phyloP scores from a whole-genome alignment of 2,329 filamentous ascomycete species.

The Lecanicillium sp. region DNA sequence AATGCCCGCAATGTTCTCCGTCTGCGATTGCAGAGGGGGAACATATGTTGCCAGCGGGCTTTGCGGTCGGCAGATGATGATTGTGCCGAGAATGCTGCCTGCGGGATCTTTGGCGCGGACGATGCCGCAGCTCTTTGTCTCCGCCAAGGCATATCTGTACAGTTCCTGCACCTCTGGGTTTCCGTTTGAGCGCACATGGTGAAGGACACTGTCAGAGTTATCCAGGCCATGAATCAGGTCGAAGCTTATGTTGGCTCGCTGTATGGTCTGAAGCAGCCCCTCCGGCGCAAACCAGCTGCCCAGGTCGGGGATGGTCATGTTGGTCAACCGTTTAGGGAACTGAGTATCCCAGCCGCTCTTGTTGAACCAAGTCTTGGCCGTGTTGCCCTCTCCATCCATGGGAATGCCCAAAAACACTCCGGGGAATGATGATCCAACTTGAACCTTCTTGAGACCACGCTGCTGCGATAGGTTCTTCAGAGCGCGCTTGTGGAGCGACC shows the following conservation, averaged over 20 bases:
- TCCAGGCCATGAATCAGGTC: slow-evolving; percentile 77
- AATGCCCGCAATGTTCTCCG: slow-evolving; percentile 62
- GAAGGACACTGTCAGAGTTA: slow-evolving; percentile 64
- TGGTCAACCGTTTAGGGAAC: slow-evolving; percentile 49
- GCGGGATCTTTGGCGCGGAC: slow-evolving; percentile 69
- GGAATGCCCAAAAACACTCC: slow-evolving; percentile 85
- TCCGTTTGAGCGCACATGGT: slow-evolving; percentile 65
- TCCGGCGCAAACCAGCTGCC: slow-evolving; percentile 67
- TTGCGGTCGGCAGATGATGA: slow-evolving; percentile 68
- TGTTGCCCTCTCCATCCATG: slow-evolving; percentile 36
- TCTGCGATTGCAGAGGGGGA: slow-evolving; percentile 56
- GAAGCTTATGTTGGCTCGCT: slow-evolving; percentile 67
- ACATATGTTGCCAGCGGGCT: slow-evolving; percentile 63
- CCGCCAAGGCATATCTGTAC: slow-evolving; percentile 67
- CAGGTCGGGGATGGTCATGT: slow-evolving; percentile 69
- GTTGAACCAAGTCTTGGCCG: slow-evolving; percentile 71
- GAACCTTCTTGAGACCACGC: slow-evolving; percentile 67
- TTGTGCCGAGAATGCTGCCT: slow-evolving; percentile 65
- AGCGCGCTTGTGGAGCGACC: slow-evolving; percentile 80
- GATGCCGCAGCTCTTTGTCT: slow-evolving; percentile 67
- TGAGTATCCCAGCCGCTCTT: slow-evolving; percentile 78
- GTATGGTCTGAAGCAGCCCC: slow-evolving; percentile 65
- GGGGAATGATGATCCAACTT: slow-evolving; percentile 73
- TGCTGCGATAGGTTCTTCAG: slow-evolving; percentile 65
- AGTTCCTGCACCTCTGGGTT: slow-evolving; percentile 73